Evolutionary conservation across 1,284 basidiomycete genomes (phyloP), one percentile per base, ranked within the genome.

Genomic region (Grifola frondosa): DNA sequence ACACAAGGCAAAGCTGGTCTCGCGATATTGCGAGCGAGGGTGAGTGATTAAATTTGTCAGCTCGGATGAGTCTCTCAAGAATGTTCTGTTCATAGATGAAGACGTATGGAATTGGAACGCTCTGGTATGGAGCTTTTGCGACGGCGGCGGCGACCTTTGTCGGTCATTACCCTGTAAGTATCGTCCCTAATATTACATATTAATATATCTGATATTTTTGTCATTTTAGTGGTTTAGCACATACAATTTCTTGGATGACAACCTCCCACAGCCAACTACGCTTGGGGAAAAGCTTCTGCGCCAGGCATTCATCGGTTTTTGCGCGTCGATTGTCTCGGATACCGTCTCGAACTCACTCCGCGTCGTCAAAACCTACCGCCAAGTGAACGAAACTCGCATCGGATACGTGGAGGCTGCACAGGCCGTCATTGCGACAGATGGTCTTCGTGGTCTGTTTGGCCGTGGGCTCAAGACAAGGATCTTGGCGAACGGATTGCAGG

Each of bases 301-400:
- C 12, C 87, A 90, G 42, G 91, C 91, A 0, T 79, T 91, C 63
- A 95, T 95, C 52, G 91, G 91, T 1, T 95, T 95, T 61, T 73
- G 68, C 30, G 88, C 91, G 1, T 90, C 88, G 3, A 71, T 93
- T 38, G 72, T 84, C 4, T 92, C 88, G 9, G 92, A 95, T 59
- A 86, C 83, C 1, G 60, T 88, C 33, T 90, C 86, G 39, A 95
- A 96, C 68, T 91, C 85, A 5, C 69, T 96, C 2, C 80, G 90
- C n/a, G 91, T 96, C 4, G 69, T 96, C 57, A 96, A 95, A 74
- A 95, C 92, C 0, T 95, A 94, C 66, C 73, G 92, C 13, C 92
- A 96, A 63, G 89, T 92, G 13, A 82, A 92, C 61, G 82, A 85
- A 47, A 80, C 80, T 3, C 75, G 80, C 24, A 82, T 95, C 12